Base-by-base conservation (phyloP, 2,329 filamentous ascomycete species). In the Blumeria hordei region DNA sequence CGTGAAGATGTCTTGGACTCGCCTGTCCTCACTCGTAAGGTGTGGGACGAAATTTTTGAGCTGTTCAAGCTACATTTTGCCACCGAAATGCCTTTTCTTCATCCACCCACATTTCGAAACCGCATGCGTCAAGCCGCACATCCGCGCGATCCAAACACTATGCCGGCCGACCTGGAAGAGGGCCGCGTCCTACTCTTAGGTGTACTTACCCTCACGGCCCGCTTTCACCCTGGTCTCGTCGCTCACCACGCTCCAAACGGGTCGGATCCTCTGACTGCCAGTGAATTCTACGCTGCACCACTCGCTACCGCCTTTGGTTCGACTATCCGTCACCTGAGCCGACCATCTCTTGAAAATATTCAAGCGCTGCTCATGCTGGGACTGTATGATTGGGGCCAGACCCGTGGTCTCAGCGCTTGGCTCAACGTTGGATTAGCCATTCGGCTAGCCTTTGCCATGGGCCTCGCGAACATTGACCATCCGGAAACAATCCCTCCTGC, bases 21-120 rank as follows among this genome's bases (percentile, higher is more conserved):
- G 3, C 70, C 72, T 0, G 72, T 82, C 54, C 69, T 87, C 32
- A 84, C 78, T 1, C 71, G 75, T 35, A 70, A 77, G 53, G 67
- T 85, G 4, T 87, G 82, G 82, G 74, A 74, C 43, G 76, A 84
- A 61, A 68, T 86, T 39, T 81, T 83, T 60, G 76, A 77, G 60
- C 76, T 85, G 33, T 86, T 81, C 65, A 78, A 81, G 61, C 70
- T 80, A 44, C 81, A 87, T 63, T 86, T 81, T 64, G 78, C 79
- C 0, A 79, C 81, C 0, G 82, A 86, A 63, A 71, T 87, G 41
- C 78, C 82, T 0, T 87, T 87, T 62, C 65, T 87, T 7, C 82
- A 86, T 63, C 69, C 80, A 5, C 74, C 77, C 1, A 81, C 76
- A 0, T 76, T 85, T 59, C 74, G 74, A 60, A 71, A 73, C 57